Base-by-base conservation (phyloP, 139 green algal species). In the Chlorella sp. region DNA sequence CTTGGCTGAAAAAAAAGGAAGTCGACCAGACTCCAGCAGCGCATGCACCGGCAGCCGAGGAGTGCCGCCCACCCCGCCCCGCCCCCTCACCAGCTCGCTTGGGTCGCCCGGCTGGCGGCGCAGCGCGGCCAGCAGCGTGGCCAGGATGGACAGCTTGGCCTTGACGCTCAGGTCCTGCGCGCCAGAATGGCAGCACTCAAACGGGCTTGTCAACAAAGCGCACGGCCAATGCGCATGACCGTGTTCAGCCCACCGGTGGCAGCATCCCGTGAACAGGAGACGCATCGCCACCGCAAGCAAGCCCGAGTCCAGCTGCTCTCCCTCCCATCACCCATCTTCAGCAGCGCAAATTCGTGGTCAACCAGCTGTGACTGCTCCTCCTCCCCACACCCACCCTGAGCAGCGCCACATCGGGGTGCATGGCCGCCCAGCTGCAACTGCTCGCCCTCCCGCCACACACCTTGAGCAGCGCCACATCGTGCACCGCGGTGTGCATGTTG, bases 61-160 rank as follows among this genome's bases (percentile, higher is more conserved):
- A n/a, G n/a, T n/a, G n/a, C 51, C 11, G 46, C 46, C 46, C 46
- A 54, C 11, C 8, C 46, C 11, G 8, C 46, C 8, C 8, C 46
- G 8, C 8, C 51, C 24, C 51, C 51, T 60, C 51, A 60, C 77
- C 54, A 74, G 60, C 1, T 19, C 40, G 60, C 36, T 48, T 13
- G 77, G 58, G 41, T 83, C 60, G 13, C 41, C 77, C 3, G 36
- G 34, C 11, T 43, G 60, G 38, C 56, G 73, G 40, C 77, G 56
- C 40, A 83, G 56, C 34, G 34, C 32, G 58, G 58, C 77, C 41
- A 83, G 60, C 28, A 83, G 77, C 30, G 60, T 68, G 34, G 77
- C 77, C 77, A 83, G 74, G 19, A 83, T 64, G 1, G 51, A 43
- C 77, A 83, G 41, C 77, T 83, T 64, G 14, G 58, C 32, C 40